Evolutionary conservation across 2,329 filamentous ascomycete species (phyloP), one percentile per base, ranked within the genome.

Genomic region (Alternaria triticina): DNA sequence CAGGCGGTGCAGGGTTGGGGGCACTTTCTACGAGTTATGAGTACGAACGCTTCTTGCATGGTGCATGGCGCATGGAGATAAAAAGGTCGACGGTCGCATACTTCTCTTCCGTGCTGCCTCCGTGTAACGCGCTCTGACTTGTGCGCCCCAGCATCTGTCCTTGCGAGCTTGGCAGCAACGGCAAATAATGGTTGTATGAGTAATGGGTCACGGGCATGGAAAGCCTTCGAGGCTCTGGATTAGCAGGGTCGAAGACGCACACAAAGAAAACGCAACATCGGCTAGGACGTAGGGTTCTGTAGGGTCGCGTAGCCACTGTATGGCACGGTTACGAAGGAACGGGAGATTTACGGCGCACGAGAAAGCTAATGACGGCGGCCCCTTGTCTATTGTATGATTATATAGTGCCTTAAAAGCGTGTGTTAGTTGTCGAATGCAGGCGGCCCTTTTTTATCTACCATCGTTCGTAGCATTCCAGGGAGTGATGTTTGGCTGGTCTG

Each of bases 321-420:
- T 40, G 59, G 64, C 54, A 62, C 57, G 52, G 43, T 30, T 11
- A 28, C 50, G 58, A 50, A 54, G 50, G 67, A 55, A 62, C 47
- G 47, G 68, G 44, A 57, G 64, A 67, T 46, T 51, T 49, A 52
- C 23, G 50, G 52, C 40, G 46, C 44, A 30, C 46, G 57, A 54
- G 55, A 64, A 65, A 69, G 65, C 60, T 75, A 69, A 74, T 65
- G 70, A 73, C 65, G 74, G 74, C 62, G 75, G 75, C 64, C 67
- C 65, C 57, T 73, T 75, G 75, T 77, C 67, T 45, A 67, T 70
- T 79, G 76, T 79, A 78, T 77, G 71, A 78, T 75, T 78, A 79
- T 74, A 71, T 77, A 78, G 70, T 71, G 64, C 69, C 65, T 61
- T 40, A 70, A 72, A 73, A 72, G 65, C 67, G 66, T 63, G 58